Conservation (phyloP, 441 rosid species). For the Capsella rubella region DNA sequence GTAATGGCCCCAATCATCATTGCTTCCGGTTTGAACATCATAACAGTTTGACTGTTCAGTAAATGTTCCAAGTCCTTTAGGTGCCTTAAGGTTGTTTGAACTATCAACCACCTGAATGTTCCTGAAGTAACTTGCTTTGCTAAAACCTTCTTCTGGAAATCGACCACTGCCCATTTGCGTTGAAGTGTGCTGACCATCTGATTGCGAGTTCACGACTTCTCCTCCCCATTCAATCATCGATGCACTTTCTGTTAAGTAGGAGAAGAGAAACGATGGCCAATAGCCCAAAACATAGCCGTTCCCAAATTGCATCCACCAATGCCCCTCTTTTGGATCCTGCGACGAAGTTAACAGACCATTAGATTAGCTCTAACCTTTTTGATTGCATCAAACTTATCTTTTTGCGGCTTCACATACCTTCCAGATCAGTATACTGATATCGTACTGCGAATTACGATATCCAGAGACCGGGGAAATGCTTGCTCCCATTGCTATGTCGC, state of each 20-base stretch:
- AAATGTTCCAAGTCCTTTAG: constrained; percentile 85
- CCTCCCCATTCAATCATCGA: constrained; percentile 99
- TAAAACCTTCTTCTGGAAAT: constrained; percentile 96
- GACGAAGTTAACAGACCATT: constrained; percentile 22
- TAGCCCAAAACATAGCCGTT: constrained; percentile 85
- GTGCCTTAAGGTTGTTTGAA: constrained; percentile 93
- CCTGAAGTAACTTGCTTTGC: constrained; percentile 90
- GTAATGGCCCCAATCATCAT: constrained; percentile 97
- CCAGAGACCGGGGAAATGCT: constrained; percentile 97
- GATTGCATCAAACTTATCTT: background rate
- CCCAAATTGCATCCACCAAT: constrained; percentile 99
- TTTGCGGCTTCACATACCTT: constrained; percentile 64
- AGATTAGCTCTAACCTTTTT: background rate
- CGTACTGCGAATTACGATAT: constrained; percentile 85
- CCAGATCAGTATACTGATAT: constrained; percentile 94
- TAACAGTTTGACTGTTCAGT: constrained; percentile 95
- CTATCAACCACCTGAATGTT: constrained; percentile 89
- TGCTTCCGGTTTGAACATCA: constrained; percentile 84
- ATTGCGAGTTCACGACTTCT: constrained; percentile 89
- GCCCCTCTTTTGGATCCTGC: constrained; percentile 96
- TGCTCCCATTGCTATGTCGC: constrained; percentile 97
- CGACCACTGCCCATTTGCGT: constrained; percentile 98
- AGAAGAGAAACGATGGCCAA: constrained; percentile 96
- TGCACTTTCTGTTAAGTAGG: constrained; percentile 91
- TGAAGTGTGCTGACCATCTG: constrained; percentile 84